Base-by-base conservation (phyloP, 768 basidiomycete species). In the Hygrocybe coccinea region DNA sequence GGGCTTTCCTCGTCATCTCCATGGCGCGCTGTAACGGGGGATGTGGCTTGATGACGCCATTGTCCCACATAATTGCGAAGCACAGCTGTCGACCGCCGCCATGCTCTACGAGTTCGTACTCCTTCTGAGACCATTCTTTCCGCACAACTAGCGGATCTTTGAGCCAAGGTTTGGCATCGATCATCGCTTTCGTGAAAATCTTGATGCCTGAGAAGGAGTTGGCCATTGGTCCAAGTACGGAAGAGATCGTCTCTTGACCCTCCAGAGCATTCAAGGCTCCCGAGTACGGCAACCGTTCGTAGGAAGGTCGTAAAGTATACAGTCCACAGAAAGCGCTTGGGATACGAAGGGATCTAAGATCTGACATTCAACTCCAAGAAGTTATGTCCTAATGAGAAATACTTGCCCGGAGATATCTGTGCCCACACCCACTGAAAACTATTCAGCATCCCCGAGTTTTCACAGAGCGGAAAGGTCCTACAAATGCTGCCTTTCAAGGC, bases 241-340 rank as follows among this genome's bases (percentile, higher is more conserved):
- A 88, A 3, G 73, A 72, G 24, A 89, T 62, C 14, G 84, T 81
- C 57, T 91, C 88, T 64, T 86, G 83, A 19, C 91, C 91, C 65
- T 85, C 79, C 24, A 83, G 29, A 29, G 83, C 79, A 67, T 86
- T 89, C 2, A 77, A 71, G 5, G 81, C 80, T 19, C 84, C 83
- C n/a, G 73, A 70, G 64, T 86, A 91, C 0, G 91, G 91, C 2
- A 91, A 67, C 21, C 90, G 81, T 37, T 80, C 74, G 60, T 77
- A 87, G 14, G 85, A 86, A 0, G 87, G 87, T 5, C 84, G 78
- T 22, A 93, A 71, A 8, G 83, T 84, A 66, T 90, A 94, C 8
- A 86, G 59, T 1, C 86, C 87, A 61, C 81, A 81, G 60, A 88
- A 83, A 0, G 77, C 78, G 8, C 83, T 67, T 5, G 90, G 90